Evolutionary conservation across 2,329 filamentous ascomycete species (phyloP).

Genomic region (Reticulascus tulasneorum): DNA sequence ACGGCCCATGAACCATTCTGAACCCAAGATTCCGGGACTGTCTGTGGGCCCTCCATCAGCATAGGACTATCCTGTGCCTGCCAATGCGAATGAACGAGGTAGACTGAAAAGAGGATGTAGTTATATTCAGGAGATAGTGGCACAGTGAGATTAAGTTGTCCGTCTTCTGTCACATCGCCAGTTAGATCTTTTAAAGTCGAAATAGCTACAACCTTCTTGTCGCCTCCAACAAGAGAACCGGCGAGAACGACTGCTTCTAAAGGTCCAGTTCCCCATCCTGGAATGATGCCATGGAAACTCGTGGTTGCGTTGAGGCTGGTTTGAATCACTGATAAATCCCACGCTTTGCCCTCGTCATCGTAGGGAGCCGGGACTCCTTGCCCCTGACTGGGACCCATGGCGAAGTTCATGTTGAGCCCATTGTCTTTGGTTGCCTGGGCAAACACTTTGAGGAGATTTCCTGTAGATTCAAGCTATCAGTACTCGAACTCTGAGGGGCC

Average conservation of each 20-base stretch:
- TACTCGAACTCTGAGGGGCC: no score
- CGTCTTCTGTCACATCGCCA: constrained; percentile 1
- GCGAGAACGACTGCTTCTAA: no score
- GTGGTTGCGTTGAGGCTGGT: no score
- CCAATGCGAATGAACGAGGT: constrained; percentile 15
- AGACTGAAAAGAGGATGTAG: constrained; percentile 7
- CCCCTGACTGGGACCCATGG: constrained; percentile 42
- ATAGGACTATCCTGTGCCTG: constrained; percentile 5
- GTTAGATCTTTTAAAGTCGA: no score
- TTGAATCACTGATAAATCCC: constrained; percentile 20
- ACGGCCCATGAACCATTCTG: constrained; percentile 20
- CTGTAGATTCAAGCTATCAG: no score
- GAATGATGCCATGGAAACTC: constrained; percentile 24
- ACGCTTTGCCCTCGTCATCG: constrained; percentile 27
- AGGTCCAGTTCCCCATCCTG: constrained; percentile 29
- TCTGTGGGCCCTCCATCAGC: constrained; percentile 2
- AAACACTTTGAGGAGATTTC: constrained; percentile 17
- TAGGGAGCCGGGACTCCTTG: constrained; percentile 37
- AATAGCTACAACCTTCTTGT: no score
- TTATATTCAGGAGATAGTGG: background rate
- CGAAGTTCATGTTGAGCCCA: constrained; percentile 39
- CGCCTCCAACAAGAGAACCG: no score
- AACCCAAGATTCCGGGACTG: constrained; percentile 3
- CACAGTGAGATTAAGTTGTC: background rate
- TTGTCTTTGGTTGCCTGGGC: constrained; percentile 17